A percentile compares a stretch with the other conserved stretches of the same genome.
These are phyloP conservation scores for Colletotrichum higginsianum DNA, from an alignment of 2,329 filamentous ascomycete genomes.

Conservation along the genomic window DNA sequence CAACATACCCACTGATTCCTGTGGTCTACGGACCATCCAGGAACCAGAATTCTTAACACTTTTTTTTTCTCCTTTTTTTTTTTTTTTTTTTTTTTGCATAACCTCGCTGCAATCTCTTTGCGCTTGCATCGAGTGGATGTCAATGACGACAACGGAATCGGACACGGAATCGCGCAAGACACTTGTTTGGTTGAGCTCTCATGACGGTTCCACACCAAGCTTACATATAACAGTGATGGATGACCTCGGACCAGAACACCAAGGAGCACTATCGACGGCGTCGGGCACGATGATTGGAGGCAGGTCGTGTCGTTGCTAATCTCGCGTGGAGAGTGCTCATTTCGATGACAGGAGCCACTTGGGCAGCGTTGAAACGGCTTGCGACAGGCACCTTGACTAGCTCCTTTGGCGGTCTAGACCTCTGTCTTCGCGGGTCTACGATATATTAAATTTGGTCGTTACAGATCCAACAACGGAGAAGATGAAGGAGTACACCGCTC, in stretches of 20 bases:
- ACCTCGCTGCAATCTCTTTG: background rate
- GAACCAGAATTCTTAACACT: constrained; percentile 16
- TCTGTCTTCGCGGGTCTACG: constrained; percentile 2
- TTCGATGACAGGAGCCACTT: constrained; percentile 35
- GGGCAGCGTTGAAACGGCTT: constrained; percentile 23
- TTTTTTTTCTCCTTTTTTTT: no score
- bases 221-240: constrained; percentile 14
- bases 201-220: constrained; percentile 11
- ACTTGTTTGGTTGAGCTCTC: constrained; percentile 1
- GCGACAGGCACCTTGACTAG: constrained; percentile 21
- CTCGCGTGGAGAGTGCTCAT: constrained; percentile 39
- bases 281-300: constrained; percentile 33
- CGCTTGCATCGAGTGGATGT: background rate
- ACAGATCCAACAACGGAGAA: background rate
- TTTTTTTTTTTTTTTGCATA: background rate
- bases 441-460: constrained; percentile 1
- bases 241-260: background rate
- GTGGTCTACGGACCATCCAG: constrained; percentile 5
- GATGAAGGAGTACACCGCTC: background rate
- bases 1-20: constrained; percentile 29
- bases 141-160: constrained; percentile 3
- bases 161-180: background rate
- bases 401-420: constrained; percentile 15
- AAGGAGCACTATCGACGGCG: background rate
- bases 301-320: constrained; percentile 32